Conservation (phyloP, 129 eudicot genomes). For the Rutidosis leptorrhynchoides region DNA sequence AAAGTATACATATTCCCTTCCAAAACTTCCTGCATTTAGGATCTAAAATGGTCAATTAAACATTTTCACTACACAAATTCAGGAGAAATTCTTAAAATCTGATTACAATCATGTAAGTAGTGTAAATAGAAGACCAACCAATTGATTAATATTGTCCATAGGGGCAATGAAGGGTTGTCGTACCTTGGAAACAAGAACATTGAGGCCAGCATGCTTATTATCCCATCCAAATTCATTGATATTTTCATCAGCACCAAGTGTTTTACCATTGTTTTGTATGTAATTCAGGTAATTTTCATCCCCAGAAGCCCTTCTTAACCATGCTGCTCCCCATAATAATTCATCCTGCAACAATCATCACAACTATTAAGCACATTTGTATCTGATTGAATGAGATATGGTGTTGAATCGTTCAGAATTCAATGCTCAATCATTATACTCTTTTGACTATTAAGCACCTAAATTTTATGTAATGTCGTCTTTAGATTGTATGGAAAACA, state of each 20-base stretch:
- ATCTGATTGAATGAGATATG: background rate
- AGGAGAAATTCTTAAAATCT: background rate
- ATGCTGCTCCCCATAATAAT: constrained; percentile 97
- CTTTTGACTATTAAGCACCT: too few species aligned
- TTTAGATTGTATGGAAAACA: too few species aligned
- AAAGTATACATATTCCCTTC: constrained; percentile 51
- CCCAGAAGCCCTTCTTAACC: constrained; percentile 80
- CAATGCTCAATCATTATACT: too few species aligned
- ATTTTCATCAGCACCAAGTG: constrained; percentile 85
- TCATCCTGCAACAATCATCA: constrained; percentile 59
- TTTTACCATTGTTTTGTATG: constrained; percentile 77
- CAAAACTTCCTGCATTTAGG: constrained; percentile 61
- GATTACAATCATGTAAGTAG: background rate
- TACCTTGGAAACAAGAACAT: constrained; percentile 94
- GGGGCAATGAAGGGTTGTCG: background rate
- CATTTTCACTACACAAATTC: background rate
- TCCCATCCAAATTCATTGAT: constrained; percentile 98
- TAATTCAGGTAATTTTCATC: constrained; percentile 63
- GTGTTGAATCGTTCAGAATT: too few species aligned
- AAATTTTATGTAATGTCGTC: too few species aligned
- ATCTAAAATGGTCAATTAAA: background rate
- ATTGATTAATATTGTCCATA: background rate
- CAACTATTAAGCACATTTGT: background rate
- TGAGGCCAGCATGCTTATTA: constrained; percentile 95
- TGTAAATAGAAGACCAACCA: too few species aligned